Evolutionary conservation across 1,284 basidiomycete genomes (phyloP), one percentile per base, ranked within the genome.

Genomic region (Marasmius oreades): DNA sequence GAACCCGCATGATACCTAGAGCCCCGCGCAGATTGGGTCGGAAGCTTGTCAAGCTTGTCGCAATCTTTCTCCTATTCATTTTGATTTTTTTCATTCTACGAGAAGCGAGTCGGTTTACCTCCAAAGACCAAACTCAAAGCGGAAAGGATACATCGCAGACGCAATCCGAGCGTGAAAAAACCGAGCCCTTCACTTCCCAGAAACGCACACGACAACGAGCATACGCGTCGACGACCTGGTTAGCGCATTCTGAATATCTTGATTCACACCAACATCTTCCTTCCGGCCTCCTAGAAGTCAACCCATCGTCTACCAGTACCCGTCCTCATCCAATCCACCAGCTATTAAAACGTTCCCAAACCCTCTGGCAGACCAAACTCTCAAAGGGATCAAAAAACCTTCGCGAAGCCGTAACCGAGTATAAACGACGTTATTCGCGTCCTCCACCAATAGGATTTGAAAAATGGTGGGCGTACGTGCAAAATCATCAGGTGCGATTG

Each of bases 381-480:
- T 66, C 69, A 7, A 66, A 67, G 44, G 82, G 86, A 54, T 84
- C 81, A 57, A 76, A 66, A 48, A 82, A 79, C 0, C 67, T 88
- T 4, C 67, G 71, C 18, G 72, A 78, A 55, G 85, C 85, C 3
- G 78, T 79, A 1, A 66, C 65, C 20, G 82, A 85, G 63, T 88
- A 89, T 69, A 71, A 73, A 58, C 68, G 73, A n/a, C 64, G 72
- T 26, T 83, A 77, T 59, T 61, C 63, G 26, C 65, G 74, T 44
- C 56, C 59, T 14, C 75, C 84, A 0, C 82, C 82, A 1, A 66
- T 66, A 44, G 82, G 81, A 1, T 85, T 83, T 62, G 80, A 82
- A 55, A 58, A 65, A 28, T 77, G 76, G 72, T 87, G 85, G 86
- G 64, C 67, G 11, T 87, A 84, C 60, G 79, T 82, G 3, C 63